A percentile compares a stretch with the other conserved stretches of the same genome.
phyloP scores from a whole-genome alignment of 1,139 yeast species.

The Kodamaea sp. region DNA sequence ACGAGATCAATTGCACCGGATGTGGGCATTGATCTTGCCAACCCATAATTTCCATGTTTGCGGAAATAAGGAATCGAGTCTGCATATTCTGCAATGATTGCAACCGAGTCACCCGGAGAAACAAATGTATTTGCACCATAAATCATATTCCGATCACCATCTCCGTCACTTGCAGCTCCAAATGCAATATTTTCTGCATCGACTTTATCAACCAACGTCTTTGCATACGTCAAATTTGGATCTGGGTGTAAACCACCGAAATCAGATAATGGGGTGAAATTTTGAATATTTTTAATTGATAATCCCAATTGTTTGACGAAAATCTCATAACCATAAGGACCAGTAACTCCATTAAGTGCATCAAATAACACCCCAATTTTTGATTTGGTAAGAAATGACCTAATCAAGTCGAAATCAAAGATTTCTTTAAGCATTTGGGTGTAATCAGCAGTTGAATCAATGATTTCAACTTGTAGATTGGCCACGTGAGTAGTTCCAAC shows the following conservation, averaged over 20 bases:
- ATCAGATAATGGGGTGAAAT: conserved; percentile 75
- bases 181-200: conserved; percentile 78
- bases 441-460: conserved; percentile 79
- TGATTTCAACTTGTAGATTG: conserved; percentile 58
- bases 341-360: conserved; percentile 93
- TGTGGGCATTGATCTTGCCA: conserved; percentile 99
- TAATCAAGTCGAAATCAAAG: conserved; percentile 84
- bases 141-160: conserved; percentile 98
- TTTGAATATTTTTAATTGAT: conserved; percentile 67
- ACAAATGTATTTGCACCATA: conserved; percentile 95
- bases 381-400: conserved; percentile 54
- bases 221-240: conserved; percentile 94
- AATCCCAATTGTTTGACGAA: conserved; percentile 84
- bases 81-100: conserved; percentile 94
- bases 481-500: conserved; percentile 55
- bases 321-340: conserved; percentile 87
- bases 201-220: conserved; percentile 78
- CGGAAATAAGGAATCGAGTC: conserved; percentile 84
- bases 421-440: conserved; percentile 76
- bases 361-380: conserved; percentile 79
- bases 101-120: conserved; percentile 97
- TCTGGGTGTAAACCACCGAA: conserved; percentile 98
- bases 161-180: conserved; percentile 99
- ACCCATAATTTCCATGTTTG: conserved; percentile 81
- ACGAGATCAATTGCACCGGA: conserved; percentile 92